A percentile compares a stretch with the other conserved stretches of the same genome.
Conservation (phyloP, 495 filamentous ascomycete species). For the Neurospora tetraspora region DNA sequence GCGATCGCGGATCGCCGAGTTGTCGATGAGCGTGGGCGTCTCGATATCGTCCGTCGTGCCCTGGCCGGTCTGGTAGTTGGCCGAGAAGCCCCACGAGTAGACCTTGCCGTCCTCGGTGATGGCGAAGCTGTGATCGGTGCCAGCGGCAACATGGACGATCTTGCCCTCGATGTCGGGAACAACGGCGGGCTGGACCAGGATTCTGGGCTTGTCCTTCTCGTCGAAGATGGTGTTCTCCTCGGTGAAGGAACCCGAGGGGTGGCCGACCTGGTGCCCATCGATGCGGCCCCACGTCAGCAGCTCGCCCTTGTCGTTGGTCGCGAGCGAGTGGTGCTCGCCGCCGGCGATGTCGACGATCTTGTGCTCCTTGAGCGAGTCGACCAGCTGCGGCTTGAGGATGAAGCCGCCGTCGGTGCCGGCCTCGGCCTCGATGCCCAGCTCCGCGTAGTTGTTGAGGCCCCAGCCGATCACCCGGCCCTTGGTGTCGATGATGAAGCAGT, state of each 20-base stretch:
- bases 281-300: constrained; percentile 61
- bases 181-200: constrained; percentile 42
- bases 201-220: constrained; percentile 42
- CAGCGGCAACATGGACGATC: constrained; percentile 34
- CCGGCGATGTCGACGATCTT: constrained; percentile 48
- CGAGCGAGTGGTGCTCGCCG: constrained; percentile 59
- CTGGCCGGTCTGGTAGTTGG: constrained; percentile 57
- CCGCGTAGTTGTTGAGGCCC: constrained; percentile 81
- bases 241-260: constrained; percentile 36
- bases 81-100: constrained; percentile 62
- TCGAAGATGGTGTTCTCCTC: constrained; percentile 50
- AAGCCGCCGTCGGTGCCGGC: constrained; percentile 56
- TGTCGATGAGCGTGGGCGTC: constrained; percentile 50
- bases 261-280: constrained; percentile 53
- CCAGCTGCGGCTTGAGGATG: constrained; percentile 32
- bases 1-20: constrained; percentile 47
- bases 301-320: constrained; percentile 49
- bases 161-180: constrained; percentile 16
- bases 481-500: constrained; percentile 66
- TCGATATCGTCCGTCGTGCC: constrained; percentile 49
- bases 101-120: constrained; percentile 49
- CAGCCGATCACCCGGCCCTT: constrained; percentile 67
- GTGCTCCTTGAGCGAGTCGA: constrained; percentile 41
- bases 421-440: constrained; percentile 57
- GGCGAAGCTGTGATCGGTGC: constrained; percentile 51